Percentiles rank a stretch among this genome's conserved stretches.
Evolutionary conservation across 2,329 filamentous ascomycete genomes (phyloP).

Genomic region (Dothideomycetidae sp.): DNA sequence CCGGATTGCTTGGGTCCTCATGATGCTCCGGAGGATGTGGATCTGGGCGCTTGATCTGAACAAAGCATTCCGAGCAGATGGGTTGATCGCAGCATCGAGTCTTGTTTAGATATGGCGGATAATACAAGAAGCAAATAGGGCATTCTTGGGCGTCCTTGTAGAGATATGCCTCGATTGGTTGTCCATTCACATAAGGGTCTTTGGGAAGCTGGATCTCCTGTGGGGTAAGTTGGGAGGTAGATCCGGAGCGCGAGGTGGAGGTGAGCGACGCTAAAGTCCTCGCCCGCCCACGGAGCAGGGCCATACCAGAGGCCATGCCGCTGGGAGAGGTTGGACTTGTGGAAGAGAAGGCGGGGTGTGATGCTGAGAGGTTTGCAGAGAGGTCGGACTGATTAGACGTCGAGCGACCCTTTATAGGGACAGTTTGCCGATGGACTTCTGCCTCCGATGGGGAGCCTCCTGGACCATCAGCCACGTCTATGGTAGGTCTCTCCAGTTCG

Average conservation of each 20-base stretch:
- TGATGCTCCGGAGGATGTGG: constrained; percentile 76
- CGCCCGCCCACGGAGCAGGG: constrained; percentile 64
- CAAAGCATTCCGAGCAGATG: constrained; percentile 97
- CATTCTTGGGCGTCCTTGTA: constrained; percentile 88
- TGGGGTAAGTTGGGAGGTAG: constrained; percentile 53
- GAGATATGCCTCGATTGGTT: constrained; percentile 77
- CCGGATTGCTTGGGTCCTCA: constrained; percentile 23
- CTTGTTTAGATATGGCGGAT: constrained; percentile 84
- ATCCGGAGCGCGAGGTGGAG: constrained; percentile 53
- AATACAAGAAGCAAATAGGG: constrained; percentile 92
- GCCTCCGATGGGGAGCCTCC: constrained; percentile 40
- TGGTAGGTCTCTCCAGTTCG: constrained; percentile 41
- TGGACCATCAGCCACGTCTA: constrained; percentile 14
- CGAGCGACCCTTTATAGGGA: constrained; percentile 64
- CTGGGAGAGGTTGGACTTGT: constrained; percentile 31
- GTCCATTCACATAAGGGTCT: constrained; percentile 86
- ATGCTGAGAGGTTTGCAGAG: constrained; percentile 42
- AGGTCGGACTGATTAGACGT: constrained; percentile 66
- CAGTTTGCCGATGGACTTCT: constrained; percentile 57
- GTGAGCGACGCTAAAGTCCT: constrained; percentile 79
- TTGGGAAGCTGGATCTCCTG: constrained; percentile 67
- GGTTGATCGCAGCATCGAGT: constrained; percentile 91
- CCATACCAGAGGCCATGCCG: constrained; percentile 31
- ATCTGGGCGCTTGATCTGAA: constrained; percentile 92
- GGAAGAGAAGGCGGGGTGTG: constrained; percentile 48